phyloP scores from a whole-genome alignment of 176 grass and related monocot species.

The Urochloa ruziziensis region DNA sequence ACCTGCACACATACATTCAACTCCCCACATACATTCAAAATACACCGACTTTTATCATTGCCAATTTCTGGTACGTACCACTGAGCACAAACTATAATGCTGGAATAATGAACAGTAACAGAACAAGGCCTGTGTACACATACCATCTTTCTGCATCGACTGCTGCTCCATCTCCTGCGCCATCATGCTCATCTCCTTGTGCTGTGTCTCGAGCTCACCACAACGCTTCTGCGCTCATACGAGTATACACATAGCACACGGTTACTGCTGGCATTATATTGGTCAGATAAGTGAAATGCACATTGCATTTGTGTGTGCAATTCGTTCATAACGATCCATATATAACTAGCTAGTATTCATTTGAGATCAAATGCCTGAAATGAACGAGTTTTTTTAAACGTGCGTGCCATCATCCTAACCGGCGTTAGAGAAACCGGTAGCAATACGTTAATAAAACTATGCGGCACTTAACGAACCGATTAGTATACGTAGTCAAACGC shows the following conservation, averaged over 20 bases:
- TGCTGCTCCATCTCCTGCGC: neutral
- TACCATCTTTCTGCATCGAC: neutral
- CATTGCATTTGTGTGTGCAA: too few species aligned
- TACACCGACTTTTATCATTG: too few species aligned
- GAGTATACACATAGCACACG: neutral
- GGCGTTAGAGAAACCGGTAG: too few species aligned
- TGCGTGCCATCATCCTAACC: too few species aligned
- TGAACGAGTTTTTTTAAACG: too few species aligned
- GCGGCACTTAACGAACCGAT: too few species aligned
- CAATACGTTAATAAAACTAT: too few species aligned
- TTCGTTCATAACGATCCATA: too few species aligned
- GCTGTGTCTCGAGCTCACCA: neutral
- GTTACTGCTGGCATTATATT: neutral
- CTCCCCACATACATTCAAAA: neutral
- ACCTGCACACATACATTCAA: neutral
- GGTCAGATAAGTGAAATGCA: neutral
- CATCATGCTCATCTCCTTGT: neutral
- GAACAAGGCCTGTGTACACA: neutral
- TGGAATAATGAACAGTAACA: neutral
- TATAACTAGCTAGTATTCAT: too few species aligned
- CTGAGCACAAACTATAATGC: neutral
- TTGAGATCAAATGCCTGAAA: too few species aligned
- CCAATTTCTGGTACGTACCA: too few species aligned
- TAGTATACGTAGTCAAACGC: too few species aligned
- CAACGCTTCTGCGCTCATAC: neutral